Base-by-base conservation (phyloP, 148 eudicot genomes). In the Rhododendron williamsianum region DNA sequence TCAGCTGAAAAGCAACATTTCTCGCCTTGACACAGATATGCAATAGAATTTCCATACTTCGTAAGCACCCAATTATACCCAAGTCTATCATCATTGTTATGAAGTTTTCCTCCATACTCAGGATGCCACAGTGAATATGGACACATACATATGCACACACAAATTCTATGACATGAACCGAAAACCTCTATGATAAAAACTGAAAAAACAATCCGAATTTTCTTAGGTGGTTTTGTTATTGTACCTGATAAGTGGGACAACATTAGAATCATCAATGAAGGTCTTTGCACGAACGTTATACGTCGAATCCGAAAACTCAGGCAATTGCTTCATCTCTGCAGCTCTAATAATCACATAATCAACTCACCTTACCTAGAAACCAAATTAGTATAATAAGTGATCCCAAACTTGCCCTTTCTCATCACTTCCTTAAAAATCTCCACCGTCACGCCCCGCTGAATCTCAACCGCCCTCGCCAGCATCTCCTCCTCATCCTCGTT, bases 271-370 rank as follows among this genome's bases (percentile, higher is more conserved):
- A 78, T 90, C 91, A 60, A 96, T 89, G 83, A 92, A 88, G 71
- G 49, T 81, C 81, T 86, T 86, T 74, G 93, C 99, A 27, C 98
- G 93, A 93, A 89, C 91, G 91, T 96, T 96, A 85, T 92, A 94
- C 1, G 96, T 90, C 52, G 92, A 82, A 30, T 81, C 77, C 9
- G 91, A 87, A 84, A 87, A 95, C 35, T 94, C 92, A 27, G 89
- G 89, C 80, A 86, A 83, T 69, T 87, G 88, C 88, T 95, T 95
- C 99, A 96, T 86, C n/a, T 88, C 71, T 82, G 93, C 97, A 88
- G 97, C 97, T 65, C 90, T 90, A 91, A 96, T 95, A 95, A 96
- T 92, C 5, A 95, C 94, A 89, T 87, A 91, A 87, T 95, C 99
- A 79, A 96, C 3, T 85, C 95, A 48, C 88, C 78, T 71, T 92